Conservation (phyloP, 805 yeast genomes). For the Kuraishia piskuri region DNA sequence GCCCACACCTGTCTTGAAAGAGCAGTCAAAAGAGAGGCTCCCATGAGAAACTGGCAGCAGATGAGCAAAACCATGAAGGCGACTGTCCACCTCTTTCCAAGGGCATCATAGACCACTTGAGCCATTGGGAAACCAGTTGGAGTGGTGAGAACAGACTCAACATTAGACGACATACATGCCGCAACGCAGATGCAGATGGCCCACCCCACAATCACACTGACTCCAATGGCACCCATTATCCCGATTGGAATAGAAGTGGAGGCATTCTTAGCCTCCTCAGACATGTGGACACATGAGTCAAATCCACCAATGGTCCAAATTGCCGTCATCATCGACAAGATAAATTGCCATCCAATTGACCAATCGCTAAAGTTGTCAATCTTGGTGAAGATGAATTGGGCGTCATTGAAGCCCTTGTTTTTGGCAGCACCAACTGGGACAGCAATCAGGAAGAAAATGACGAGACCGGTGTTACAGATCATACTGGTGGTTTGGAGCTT, state of each 20-base stretch:
- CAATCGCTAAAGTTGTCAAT: constrained; percentile 26
- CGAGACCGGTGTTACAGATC: constrained; percentile 25
- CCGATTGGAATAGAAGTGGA: constrained; percentile 34
- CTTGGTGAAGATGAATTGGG: constrained; percentile 27
- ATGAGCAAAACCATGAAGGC: constrained; percentile 40
- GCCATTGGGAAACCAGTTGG: constrained; percentile 36
- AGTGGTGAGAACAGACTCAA: constrained; percentile 21
- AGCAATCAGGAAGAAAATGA: constrained; percentile 33
- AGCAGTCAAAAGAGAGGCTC: constrained; percentile 36
- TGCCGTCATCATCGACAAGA: constrained; percentile 36
- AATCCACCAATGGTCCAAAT: constrained; percentile 46
- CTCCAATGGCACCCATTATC: constrained; percentile 34
- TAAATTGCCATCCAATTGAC: constrained; percentile 33
- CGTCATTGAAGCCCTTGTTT: constrained; percentile 20
- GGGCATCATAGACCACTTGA: constrained; percentile 35
- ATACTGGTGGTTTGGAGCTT: constrained; percentile 32
- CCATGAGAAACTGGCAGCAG: constrained; percentile 40
- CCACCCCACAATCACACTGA: constrained; percentile 35
- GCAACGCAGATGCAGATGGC: constrained; percentile 29
- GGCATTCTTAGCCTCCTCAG: constrained; percentile 38
- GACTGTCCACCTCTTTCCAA: constrained; percentile 41
- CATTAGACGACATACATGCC: constrained; percentile 23
- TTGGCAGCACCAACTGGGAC: constrained; percentile 33
- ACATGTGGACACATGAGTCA: constrained; percentile 42
- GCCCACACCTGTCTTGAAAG: constrained; percentile 45